A percentile compares a stretch with the other conserved stretches of the same genome.
These are phyloP conservation scores for Paracamarosporium sp. DNA, from an alignment of 2,329 filamentous ascomycete genomes.

Conservation along the genomic window DNA sequence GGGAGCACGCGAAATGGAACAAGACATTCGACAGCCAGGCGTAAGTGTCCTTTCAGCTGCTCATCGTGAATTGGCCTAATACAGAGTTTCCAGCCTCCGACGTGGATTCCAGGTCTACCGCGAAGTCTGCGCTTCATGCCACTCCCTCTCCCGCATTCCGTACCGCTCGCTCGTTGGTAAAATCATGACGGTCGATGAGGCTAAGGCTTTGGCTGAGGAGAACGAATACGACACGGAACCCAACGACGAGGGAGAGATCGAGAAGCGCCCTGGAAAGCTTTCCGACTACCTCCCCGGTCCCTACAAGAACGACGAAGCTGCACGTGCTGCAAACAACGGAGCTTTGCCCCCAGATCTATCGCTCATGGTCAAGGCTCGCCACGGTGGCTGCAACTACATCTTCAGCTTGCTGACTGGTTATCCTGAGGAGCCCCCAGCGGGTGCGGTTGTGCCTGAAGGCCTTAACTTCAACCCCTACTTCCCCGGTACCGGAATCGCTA, in stretches of 20 bases:
- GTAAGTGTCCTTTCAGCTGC: slow-evolving; percentile 64
- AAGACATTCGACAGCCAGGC: slow-evolving; percentile 98
- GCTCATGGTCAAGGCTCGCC: slow-evolving; percentile 95
- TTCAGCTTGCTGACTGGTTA: slow-evolving; percentile 97
- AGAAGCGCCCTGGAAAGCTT: slow-evolving; percentile 98
- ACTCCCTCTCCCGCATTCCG: slow-evolving; percentile 92
- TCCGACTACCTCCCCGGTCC: slow-evolving; percentile 94
- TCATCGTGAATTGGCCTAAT: slow-evolving; percentile 1
- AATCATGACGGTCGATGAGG: slow-evolving; percentile 95
- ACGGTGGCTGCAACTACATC: slow-evolving; percentile 98
- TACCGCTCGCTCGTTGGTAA: slow-evolving; percentile 91
- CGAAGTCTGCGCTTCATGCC: slow-evolving; percentile 97
- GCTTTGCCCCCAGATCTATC: slow-evolving; percentile 96
- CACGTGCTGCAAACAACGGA: slow-evolving; percentile 97
- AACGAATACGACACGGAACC: slow-evolving; percentile 98
- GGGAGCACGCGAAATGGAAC: slow-evolving; percentile 89
- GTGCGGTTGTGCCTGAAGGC: slow-evolving; percentile 81
- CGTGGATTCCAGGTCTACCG: slow-evolving; percentile 99
- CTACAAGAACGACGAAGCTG: slow-evolving; percentile 99
- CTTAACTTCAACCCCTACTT: slow-evolving; percentile 99
- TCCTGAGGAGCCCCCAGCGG: slow-evolving; percentile 92
- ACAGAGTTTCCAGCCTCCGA: slow-evolving; percentile 73
- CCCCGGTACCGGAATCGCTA: slow-evolving; percentile 97
- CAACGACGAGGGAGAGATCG: slow-evolving; percentile 96
- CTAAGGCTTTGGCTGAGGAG: slow-evolving; percentile 95